Evolutionary conservation across 176 grass and related monocot genomes (phyloP).

Genomic region (Musa beccarii): DNA sequence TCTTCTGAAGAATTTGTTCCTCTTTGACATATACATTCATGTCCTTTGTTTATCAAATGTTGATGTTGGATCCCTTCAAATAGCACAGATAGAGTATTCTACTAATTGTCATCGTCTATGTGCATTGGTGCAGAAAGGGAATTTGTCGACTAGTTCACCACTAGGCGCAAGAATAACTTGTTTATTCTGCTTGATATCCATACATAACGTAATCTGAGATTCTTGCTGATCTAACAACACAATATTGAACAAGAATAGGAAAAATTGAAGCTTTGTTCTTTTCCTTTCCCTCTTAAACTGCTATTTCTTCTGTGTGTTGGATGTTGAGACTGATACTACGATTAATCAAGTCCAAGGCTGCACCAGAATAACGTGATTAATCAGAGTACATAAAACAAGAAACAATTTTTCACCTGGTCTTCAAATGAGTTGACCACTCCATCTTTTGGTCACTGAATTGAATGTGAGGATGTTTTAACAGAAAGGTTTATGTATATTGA

Average conservation of each 20-base stretch:
- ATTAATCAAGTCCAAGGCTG: background rate
- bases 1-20: background rate
- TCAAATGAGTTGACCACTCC: no score
- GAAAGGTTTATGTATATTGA: no score
- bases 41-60: background rate
- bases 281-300: no score
- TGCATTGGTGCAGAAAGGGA: no score
- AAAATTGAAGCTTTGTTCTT: no score
- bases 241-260: background rate
- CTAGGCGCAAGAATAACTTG: background rate
- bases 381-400: background rate
- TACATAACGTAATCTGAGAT: background rate
- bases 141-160: no score
- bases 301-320: no score
- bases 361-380: background rate
- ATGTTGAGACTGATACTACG: background rate
- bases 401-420: background rate
- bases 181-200: background rate
- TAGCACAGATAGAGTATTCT: no score
- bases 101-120: no score
- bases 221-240: background rate
- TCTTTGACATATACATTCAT: background rate
- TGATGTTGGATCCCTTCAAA: background rate
- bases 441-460: no score
- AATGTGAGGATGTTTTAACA: no score